These are phyloP conservation scores for Candolleomyces eurysporus DNA, from an alignment of 768 basidiomycete species.

Conservation along the genomic window DNA sequence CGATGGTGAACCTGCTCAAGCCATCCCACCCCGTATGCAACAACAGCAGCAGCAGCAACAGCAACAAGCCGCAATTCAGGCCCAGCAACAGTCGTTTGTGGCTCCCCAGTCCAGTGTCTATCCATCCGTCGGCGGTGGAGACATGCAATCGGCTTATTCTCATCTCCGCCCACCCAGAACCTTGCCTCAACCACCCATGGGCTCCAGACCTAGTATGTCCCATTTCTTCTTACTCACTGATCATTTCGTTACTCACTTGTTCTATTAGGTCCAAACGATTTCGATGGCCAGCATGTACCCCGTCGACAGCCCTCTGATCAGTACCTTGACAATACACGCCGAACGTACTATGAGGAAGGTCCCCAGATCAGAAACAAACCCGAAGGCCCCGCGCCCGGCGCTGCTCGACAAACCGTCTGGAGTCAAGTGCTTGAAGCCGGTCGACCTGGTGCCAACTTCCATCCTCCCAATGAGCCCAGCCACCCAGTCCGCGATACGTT, in stretches of 20 bases:
- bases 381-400: constrained; percentile 50
- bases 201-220: constrained; percentile 39
- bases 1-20: constrained; percentile 42
- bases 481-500: constrained; percentile 52
- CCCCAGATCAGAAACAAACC: constrained; percentile 48
- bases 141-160: constrained; percentile 33
- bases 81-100: constrained; percentile 1
- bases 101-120: constrained; percentile 6
- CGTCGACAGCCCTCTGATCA: constrained; percentile 57
- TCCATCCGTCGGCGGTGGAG: constrained; percentile 18
- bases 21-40: constrained; percentile 14
- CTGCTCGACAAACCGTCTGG: constrained; percentile 77
- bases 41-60: constrained; percentile 9
- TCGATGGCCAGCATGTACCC: constrained; percentile 32
- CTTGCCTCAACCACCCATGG: constrained; percentile 61
- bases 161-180: constrained; percentile 59
- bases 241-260: constrained; percentile 8
- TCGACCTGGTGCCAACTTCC: constrained; percentile 40
- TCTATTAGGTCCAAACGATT: constrained; percentile 43
- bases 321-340: constrained; percentile 46
- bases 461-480: constrained; percentile 35
- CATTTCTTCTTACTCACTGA: neutral
- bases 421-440: constrained; percentile 82
- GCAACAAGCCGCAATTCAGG: constrained; percentile 2
- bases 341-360: constrained; percentile 58